Conservation (phyloP, 2,329 filamentous ascomycete genomes). For the Pyrenophora seminiperda region DNA sequence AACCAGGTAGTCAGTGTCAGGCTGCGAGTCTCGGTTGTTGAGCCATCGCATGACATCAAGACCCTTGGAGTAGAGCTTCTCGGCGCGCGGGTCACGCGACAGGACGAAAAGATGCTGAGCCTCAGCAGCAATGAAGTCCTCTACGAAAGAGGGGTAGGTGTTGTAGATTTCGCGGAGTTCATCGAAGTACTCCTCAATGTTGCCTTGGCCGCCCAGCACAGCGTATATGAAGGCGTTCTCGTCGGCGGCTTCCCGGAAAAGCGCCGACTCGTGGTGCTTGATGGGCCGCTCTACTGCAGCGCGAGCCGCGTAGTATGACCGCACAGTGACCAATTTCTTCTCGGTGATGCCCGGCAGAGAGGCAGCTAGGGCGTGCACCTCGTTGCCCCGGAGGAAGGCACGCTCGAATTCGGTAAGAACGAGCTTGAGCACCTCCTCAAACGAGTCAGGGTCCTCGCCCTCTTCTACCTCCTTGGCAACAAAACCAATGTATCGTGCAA, state of each 20-base stretch:
- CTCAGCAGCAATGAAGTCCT: conserved; percentile 78
- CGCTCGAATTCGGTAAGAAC: conserved; percentile 96
- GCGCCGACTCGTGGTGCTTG: conserved; percentile 89
- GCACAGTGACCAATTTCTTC: conserved; percentile 90
- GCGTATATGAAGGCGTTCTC: conserved; percentile 84
- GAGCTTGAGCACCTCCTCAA: conserved; percentile 89
- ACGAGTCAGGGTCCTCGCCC: conserved; percentile 89
- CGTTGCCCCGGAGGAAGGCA: conserved; percentile 90
- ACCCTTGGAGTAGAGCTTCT: conserved; percentile 97
- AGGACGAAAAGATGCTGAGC: conserved; percentile 87
- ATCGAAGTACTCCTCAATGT: conserved; percentile 99
- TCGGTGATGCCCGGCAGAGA: conserved; percentile 84
- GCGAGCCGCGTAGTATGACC: conserved; percentile 89
- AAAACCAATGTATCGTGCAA: conserved; percentile 91
- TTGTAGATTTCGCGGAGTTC: conserved; percentile 89
- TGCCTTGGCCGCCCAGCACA: conserved; percentile 95
- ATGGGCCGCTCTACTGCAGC: conserved; percentile 82
- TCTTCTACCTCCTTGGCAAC: conserved; percentile 88
- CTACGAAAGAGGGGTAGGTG: conserved; percentile 89
- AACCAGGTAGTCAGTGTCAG: conserved; percentile 79
- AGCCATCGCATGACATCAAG: conserved; percentile 94
- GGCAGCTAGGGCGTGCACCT: conserved; percentile 89
- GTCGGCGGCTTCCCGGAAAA: conserved; percentile 86
- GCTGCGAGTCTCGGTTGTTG: conserved; percentile 83
- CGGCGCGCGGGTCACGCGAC: conserved; percentile 80